phyloP scores from a whole-genome alignment of 805 yeast genomes.

The Candida odintsovae region DNA sequence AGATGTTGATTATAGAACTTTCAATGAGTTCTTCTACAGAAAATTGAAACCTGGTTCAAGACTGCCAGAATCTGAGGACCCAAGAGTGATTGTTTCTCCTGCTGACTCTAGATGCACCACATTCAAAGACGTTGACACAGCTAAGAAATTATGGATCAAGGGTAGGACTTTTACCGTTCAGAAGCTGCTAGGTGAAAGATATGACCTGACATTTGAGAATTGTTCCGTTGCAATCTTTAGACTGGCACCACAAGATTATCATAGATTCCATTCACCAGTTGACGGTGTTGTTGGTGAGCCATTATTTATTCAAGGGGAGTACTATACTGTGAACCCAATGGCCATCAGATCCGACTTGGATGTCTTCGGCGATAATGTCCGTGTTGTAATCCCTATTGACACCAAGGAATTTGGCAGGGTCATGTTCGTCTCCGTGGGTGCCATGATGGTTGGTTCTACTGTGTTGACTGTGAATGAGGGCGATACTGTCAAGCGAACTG shows the following conservation, averaged over 20 bases:
- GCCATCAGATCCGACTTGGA: conserved; percentile 84
- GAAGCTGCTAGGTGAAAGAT: conserved; percentile 45
- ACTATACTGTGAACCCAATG: conserved; percentile 97
- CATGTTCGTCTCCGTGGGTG: conserved; percentile 81
- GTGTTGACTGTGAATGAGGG: conserved; percentile 63
- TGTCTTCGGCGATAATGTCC: conserved; percentile 87
- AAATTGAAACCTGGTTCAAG: conserved; percentile 67
- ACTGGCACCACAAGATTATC: conserved; percentile 96
- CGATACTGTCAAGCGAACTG: conserved; percentile 55
- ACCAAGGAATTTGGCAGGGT: conserved; percentile 75
- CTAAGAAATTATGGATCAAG: conserved; percentile 84
- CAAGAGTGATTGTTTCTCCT: conserved; percentile 31
- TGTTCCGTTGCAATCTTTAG: conserved; percentile 70
- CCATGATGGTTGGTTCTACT: conserved; percentile 98
- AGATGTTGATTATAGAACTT: conserved; percentile 50
- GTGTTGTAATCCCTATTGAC: conserved; percentile 72
- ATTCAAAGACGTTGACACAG: conserved; percentile 50
- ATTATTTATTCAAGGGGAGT: conserved; percentile 74
- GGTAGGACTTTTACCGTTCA: conserved; percentile 68
- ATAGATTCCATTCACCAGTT: conserved; percentile 87
- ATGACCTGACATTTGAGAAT: conserved; percentile 36
- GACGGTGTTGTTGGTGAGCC: conserved; percentile 67
- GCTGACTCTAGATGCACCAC: conserved; percentile 86
- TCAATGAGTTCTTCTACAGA: conserved; percentile 88
- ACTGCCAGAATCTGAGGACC: conserved; percentile 45